These are phyloP conservation scores for Talaromyces sp. DNA, from an alignment of 2,329 filamentous ascomycete species.

Conservation along the genomic window DNA sequence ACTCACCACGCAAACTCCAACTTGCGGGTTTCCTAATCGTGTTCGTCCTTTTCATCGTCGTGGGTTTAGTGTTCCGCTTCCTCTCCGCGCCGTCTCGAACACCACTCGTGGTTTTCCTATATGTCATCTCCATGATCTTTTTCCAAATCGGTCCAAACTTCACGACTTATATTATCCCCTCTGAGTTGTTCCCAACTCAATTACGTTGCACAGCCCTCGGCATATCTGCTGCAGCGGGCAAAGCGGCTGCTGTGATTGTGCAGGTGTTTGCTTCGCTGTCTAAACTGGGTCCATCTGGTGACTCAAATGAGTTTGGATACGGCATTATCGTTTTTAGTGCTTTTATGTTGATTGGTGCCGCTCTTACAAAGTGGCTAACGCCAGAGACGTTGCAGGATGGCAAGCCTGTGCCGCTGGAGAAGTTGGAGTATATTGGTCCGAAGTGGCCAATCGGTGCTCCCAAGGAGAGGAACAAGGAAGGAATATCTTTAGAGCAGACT, in stretches of 20 bases:
- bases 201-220: constrained; percentile 62
- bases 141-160: constrained; percentile 52
- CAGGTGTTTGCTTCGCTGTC: constrained; percentile 17
- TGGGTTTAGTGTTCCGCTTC: constrained; percentile 23
- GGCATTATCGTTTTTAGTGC: constrained; percentile 23
- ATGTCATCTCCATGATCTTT: constrained; percentile 31
- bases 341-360: constrained; percentile 22
- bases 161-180: constrained; percentile 61
- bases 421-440: constrained; percentile 24
- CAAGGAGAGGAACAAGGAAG: neutral
- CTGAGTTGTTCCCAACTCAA: constrained; percentile 62
- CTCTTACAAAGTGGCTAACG: constrained; percentile 21
- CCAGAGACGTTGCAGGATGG: constrained; percentile 19
- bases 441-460: constrained; percentile 17
- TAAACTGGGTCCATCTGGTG: constrained; percentile 1
- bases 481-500: neutral
- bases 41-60: constrained; percentile 14
- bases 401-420: constrained; percentile 23
- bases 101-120: constrained; percentile 17
- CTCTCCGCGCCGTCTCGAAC: constrained; percentile 24
- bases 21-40: constrained; percentile 17
- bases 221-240: constrained; percentile 61
- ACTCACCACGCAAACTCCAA: constrained; percentile 20
- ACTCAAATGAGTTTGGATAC: constrained; percentile 17
- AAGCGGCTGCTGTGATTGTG: constrained; percentile 53